phyloP scores from a whole-genome alignment of 768 basidiomycete genomes.

The Dentipellis sp. region DNA sequence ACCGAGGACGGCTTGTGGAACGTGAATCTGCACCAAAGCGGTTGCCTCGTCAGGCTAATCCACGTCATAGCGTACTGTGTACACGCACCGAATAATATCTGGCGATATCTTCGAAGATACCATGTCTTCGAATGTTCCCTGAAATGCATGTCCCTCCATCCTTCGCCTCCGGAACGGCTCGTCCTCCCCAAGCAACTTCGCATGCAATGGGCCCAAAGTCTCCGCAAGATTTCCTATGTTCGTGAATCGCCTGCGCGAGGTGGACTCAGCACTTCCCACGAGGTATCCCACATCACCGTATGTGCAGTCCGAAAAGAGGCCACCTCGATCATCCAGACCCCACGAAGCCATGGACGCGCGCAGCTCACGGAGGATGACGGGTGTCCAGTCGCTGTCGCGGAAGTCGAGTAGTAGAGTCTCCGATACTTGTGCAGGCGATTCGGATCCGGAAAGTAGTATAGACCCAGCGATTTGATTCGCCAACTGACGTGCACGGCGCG shows the following conservation, averaged over 20 bases:
- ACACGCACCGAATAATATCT: conserved; percentile 1
- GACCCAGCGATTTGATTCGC: conserved; percentile 3
- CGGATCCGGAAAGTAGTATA: conserved; percentile 6
- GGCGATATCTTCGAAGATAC: neutral
- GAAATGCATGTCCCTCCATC: conserved; percentile 2
- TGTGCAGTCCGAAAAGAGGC: conserved; percentile 1
- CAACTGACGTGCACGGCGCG: conserved; percentile 3
- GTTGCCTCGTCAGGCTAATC: neutral
- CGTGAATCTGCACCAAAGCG: neutral
- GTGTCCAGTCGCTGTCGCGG: conserved; percentile 2
- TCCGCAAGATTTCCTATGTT: neutral
- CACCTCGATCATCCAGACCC: neutral
- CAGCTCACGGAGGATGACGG: conserved; percentile 3
- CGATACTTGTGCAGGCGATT: conserved; percentile 7
- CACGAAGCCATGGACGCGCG: conserved; percentile 8
- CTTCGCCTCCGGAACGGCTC: conserved; percentile 3
- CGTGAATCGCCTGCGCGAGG: conserved; percentile 5
- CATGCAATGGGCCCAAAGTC: neutral
- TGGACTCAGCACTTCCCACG: neutral
- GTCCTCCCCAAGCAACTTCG: conserved; percentile 4
- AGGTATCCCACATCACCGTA: conserved; percentile 8
- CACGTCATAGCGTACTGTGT: too few species aligned
- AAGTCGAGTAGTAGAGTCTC: conserved; percentile 7
- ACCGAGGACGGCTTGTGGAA: conserved; percentile 1
- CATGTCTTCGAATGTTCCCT: conserved; percentile 5